A percentile compares a stretch with the other conserved stretches of the same genome.
Evolutionary conservation across 1,284 basidiomycete species (phyloP).

Genomic region (Lentinula novae-zelandiae): DNA sequence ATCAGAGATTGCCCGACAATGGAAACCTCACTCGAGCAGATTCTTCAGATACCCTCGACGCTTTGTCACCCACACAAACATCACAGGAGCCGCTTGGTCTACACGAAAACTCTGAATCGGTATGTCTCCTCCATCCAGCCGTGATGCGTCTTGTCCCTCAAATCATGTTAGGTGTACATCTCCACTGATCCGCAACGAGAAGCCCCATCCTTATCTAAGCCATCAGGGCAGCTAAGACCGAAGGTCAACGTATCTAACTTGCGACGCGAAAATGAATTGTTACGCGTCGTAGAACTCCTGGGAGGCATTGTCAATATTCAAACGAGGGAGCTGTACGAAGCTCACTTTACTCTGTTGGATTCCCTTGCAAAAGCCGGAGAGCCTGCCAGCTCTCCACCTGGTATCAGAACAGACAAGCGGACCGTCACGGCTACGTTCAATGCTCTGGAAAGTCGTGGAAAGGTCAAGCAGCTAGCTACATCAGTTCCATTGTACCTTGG

Average conservation of each 20-base stretch:
- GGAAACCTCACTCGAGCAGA: neutral
- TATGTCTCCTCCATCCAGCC: neutral
- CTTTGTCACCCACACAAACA: neutral
- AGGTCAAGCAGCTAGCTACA: slow-evolving; percentile 64
- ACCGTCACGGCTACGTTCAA: slow-evolving; percentile 59
- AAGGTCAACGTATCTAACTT: slow-evolving; percentile 68
- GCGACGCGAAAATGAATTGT: slow-evolving; percentile 73
- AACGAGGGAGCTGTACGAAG: slow-evolving; percentile 64
- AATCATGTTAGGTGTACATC: neutral
- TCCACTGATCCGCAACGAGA: neutral
- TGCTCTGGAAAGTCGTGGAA: slow-evolving; percentile 56
- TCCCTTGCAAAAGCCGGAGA: slow-evolving; percentile 53
- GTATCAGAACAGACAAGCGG: slow-evolving; percentile 68
- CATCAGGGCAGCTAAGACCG: slow-evolving; percentile 22
- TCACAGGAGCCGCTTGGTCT: neutral
- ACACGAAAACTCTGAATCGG: neutral
- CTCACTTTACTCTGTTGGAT: slow-evolving; percentile 57
- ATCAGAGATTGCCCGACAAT: neutral
- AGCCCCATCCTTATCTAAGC: neutral
- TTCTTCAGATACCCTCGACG: neutral
- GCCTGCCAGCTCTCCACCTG: slow-evolving; percentile 61
- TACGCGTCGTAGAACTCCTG: slow-evolving; percentile 55
- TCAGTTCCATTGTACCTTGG: slow-evolving; percentile 52
- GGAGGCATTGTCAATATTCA: slow-evolving; percentile 65
- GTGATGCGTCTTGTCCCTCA: neutral